These are phyloP conservation scores for Lathyrus sativus DNA, from an alignment of 306 rosid genomes.

Conservation along the genomic window DNA sequence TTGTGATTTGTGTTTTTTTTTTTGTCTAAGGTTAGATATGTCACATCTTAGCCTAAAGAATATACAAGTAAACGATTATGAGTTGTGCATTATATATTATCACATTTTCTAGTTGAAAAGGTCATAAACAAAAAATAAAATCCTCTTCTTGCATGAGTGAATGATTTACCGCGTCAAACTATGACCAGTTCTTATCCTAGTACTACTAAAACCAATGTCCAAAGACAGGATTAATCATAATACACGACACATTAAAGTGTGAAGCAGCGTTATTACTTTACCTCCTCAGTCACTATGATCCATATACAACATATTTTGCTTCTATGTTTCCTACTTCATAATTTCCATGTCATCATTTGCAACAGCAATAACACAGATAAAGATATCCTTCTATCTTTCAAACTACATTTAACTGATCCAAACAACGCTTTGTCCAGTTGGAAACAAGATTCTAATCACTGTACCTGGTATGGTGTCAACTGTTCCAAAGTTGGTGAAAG, in stretches of 20 bases:
- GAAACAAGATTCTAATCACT: constrained; percentile 35
- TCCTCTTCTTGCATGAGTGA: background rate
- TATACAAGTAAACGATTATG: background rate
- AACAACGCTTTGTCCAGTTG: constrained; percentile 25
- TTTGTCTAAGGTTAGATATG: background rate
- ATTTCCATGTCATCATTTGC: constrained; percentile 24
- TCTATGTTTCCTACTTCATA: constrained; percentile 15
- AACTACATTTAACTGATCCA: constrained; percentile 39
- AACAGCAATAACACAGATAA: constrained; percentile 15
- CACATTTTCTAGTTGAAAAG: background rate
- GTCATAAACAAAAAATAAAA: background rate
- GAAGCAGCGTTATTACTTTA: background rate
- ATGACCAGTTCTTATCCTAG: background rate
- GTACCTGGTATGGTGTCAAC: constrained; percentile 43
- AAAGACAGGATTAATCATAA: background rate
- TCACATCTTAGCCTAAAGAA: background rate
- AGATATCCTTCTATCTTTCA: constrained; percentile 42
- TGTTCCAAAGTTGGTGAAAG: constrained; percentile 38
- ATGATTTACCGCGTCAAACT: background rate
- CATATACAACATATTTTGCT: background rate
- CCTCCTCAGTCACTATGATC: background rate
- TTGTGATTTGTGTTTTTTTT: background rate
- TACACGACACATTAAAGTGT: background rate
- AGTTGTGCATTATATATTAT: background rate
- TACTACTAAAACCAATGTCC: background rate